These are phyloP conservation scores for Cystobasidium pallidum DNA, from an alignment of 1,284 basidiomycete species.

Conservation along the genomic window DNA sequence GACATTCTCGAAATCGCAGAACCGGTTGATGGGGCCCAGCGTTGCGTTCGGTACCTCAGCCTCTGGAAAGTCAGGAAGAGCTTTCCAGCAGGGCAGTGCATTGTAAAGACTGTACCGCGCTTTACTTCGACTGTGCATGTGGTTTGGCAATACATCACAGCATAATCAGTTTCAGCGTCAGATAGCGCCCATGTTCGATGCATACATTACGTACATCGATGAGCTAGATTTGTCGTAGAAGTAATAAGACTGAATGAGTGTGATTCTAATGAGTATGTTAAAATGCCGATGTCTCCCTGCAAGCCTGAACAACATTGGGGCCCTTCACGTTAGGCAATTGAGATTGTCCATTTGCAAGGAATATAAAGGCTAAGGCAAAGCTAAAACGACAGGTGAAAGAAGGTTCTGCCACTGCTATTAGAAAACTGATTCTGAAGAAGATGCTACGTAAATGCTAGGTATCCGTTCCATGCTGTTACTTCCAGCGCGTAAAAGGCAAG, in stretches of 20 bases:
- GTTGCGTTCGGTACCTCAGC: conserved; percentile 9
- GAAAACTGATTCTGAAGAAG: not conserved
- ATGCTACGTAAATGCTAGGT: not conserved
- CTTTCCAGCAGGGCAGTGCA: not conserved
- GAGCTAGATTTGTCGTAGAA: not conserved
- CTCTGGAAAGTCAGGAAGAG: not conserved
- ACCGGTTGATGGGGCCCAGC: conserved; percentile 6
- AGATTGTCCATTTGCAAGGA: conserved; percentile 3
- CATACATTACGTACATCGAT: too few species aligned
- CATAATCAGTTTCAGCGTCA: too few species aligned
- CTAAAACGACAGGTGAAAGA: not conserved
- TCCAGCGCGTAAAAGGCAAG: not conserved
- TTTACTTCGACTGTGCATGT: not conserved
- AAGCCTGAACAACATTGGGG: too few species aligned
- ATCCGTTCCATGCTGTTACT: not conserved
- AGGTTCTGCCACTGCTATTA: not conserved
- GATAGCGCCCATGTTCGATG: too few species aligned
- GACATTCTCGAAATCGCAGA: conserved; percentile 16
- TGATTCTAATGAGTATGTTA: conserved; percentile 4
- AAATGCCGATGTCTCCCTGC: too few species aligned
- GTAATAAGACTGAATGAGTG: not conserved
- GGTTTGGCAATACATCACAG: not conserved
- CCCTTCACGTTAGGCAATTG: not conserved
- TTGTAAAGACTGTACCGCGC: not conserved
- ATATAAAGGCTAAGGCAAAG: not conserved